A percentile compares a stretch with the other conserved stretches of the same genome.
These are phyloP conservation scores for Salicornia ramosissima DNA, from an alignment of 148 eudicot species.

Conservation along the genomic window DNA sequence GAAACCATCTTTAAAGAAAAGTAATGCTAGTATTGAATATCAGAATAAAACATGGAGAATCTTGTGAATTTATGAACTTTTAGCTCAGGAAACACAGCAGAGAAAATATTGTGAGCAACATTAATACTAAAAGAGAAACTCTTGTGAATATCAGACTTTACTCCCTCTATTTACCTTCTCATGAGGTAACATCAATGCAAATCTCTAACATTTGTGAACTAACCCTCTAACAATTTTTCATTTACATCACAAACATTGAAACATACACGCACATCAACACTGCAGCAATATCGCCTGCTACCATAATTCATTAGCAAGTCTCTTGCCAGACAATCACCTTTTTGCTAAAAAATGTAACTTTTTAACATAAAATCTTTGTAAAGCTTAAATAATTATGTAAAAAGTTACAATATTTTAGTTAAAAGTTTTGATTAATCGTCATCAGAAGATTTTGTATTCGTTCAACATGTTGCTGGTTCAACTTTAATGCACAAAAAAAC, in stretches of 20 bases:
- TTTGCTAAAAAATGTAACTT: no score
- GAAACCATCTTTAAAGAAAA: background rate
- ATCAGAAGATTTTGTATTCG: no score
- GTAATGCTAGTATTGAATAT: background rate
- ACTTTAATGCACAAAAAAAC: background rate
- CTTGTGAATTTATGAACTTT: constrained; percentile 26
- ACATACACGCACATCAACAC: background rate
- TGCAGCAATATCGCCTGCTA: background rate
- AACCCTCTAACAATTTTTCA: background rate
- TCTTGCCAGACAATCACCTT: no score
- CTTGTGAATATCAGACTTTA: constrained; percentile 26
- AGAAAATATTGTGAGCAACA: constrained; percentile 25
- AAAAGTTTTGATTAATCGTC: no score
- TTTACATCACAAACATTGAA: background rate
- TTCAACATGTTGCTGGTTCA: background rate
- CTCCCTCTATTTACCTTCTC: constrained; percentile 13
- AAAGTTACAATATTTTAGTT: no score
- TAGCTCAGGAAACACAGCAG: constrained; percentile 3
- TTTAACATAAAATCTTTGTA: no score
- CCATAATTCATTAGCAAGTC: background rate
- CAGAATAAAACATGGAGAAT: constrained; percentile 2
- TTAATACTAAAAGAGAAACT: constrained; percentile 21
- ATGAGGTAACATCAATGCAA: constrained; percentile 13
- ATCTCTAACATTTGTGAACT: background rate
- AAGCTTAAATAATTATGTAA: no score